These are phyloP conservation scores for Diddensiella santjacobensis DNA, from an alignment of 805 yeast genomes.

Conservation along the genomic window DNA sequence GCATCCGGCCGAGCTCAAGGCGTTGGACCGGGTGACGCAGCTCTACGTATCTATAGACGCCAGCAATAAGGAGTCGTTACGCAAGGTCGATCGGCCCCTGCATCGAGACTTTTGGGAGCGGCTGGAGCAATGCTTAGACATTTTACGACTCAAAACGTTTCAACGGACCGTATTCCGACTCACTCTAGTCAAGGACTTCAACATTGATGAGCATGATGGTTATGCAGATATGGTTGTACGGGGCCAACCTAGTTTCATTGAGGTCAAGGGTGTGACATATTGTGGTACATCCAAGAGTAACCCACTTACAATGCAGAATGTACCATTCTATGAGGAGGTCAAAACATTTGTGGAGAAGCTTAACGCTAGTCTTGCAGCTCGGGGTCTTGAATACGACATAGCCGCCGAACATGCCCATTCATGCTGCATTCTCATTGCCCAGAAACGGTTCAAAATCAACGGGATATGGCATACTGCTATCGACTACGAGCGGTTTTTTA, in stretches of 20 bases:
- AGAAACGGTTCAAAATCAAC: slow-evolving; percentile 61
- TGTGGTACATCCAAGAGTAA: slow-evolving; percentile 92
- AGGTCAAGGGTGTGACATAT: slow-evolving; percentile 91
- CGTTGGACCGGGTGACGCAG: slow-evolving; percentile 76
- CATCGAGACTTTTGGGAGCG: slow-evolving; percentile 93
- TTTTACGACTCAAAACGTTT: slow-evolving; percentile 67
- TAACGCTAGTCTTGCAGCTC: slow-evolving; percentile 53
- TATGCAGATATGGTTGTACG: slow-evolving; percentile 83
- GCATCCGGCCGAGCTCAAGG: slow-evolving; percentile 79
- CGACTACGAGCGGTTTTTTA: slow-evolving; percentile 72
- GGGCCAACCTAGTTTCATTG: slow-evolving; percentile 83
- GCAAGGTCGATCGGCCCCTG: slow-evolving; percentile 82
- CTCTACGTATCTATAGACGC: slow-evolving; percentile 92
- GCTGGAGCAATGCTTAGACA: slow-evolving; percentile 73
- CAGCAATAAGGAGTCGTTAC: slow-evolving; percentile 74
- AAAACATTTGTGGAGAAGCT: slow-evolving; percentile 65
- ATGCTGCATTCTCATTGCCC: slow-evolving; percentile 85
- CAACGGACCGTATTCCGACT: slow-evolving; percentile 90
- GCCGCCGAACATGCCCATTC: slow-evolving; percentile 97
- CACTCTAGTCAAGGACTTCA: slow-evolving; percentile 89
- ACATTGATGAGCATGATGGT: slow-evolving; percentile 72
- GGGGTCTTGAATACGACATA: slow-evolving; percentile 72
- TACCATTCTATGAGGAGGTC: slow-evolving; percentile 92
- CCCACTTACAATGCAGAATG: slow-evolving; percentile 91
- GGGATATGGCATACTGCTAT: slow-evolving; percentile 87